Percentiles rank a stretch among this genome's conserved stretches.
Conservation (phyloP, 768 basidiomycete species). For the Amanita molliuscula region DNA sequence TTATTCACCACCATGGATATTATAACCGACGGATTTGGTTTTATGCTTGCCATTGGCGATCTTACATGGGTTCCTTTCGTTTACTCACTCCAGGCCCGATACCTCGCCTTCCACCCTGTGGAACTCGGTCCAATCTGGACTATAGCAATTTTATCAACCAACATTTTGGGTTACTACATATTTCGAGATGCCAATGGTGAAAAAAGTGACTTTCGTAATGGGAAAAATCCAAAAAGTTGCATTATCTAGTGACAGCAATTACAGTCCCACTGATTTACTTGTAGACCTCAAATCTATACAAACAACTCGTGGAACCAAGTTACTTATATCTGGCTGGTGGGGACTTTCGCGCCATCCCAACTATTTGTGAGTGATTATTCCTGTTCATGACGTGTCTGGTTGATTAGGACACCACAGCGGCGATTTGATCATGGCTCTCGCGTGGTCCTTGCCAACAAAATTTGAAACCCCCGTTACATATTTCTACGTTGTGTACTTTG, state of each 20-base stretch:
- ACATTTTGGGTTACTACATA: conserved; percentile 78
- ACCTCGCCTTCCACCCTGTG: conserved; percentile 81
- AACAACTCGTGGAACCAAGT: conserved; percentile 79
- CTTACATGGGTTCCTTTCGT: conserved; percentile 91
- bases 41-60: conserved; percentile 94
- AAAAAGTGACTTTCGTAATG: conserved; percentile 93
- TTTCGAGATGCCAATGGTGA: conserved; percentile 85
- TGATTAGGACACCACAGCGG: conserved; percentile 34
- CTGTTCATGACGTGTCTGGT: neutral
- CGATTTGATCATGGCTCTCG: conserved; percentile 80
- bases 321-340: conserved; percentile 98
- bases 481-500: conserved; percentile 89
- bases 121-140: conserved; percentile 60
- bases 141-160: conserved; percentile 48
- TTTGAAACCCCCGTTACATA: conserved; percentile 91
- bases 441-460: conserved; percentile 91
- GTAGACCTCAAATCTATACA: conserved; percentile 70
- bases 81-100: conserved; percentile 90
- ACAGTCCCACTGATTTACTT: neutral
- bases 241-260: neutral
- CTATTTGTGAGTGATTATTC: conserved; percentile 47
- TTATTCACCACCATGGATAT: conserved; percentile 97
- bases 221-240: conserved; percentile 56
- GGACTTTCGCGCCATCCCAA: conserved; percentile 89
- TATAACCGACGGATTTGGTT: conserved; percentile 94